Evolutionary conservation across 1,139 yeast genomes (phyloP).

Genomic region (Trichomonascaceae sp.): DNA sequence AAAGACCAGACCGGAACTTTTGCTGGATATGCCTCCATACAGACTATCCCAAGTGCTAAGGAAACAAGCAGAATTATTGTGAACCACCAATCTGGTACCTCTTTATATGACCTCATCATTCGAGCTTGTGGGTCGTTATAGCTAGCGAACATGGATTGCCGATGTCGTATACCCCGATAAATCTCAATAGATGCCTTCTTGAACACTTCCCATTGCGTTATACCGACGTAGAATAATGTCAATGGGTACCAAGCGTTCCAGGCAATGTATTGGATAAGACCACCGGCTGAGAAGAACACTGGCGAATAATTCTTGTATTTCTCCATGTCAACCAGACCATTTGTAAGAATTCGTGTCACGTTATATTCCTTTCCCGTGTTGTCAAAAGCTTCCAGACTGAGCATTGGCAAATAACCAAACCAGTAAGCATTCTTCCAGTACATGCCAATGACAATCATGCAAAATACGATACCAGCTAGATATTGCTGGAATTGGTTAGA

Average conservation of each 20-base stretch:
- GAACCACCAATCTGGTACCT: slow-evolving; percentile 64
- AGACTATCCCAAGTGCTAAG: slow-evolving; percentile 44
- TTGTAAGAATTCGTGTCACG: slow-evolving; percentile 37
- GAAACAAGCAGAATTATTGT: slow-evolving; percentile 41
- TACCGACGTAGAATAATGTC: slow-evolving; percentile 21
- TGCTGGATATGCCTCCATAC: slow-evolving; percentile 38
- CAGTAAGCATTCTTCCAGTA: slow-evolving; percentile 46
- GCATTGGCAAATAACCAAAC: slow-evolving; percentile 50
- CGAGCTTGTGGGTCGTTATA: slow-evolving; percentile 46
- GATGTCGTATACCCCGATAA: slow-evolving; percentile 3
- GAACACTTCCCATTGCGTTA: slow-evolving; percentile 21
- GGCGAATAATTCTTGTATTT: slow-evolving; percentile 37
- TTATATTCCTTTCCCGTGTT: slow-evolving; percentile 43
- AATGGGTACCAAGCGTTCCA: slow-evolving; percentile 53
- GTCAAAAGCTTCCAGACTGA: slow-evolving; percentile 42
- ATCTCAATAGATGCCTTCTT: slow-evolving; percentile 8
- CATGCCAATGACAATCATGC: slow-evolving; percentile 37
- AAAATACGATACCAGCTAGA: slow-evolving; percentile 39
- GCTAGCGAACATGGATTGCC: slow-evolving; percentile 3
- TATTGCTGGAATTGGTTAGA: slow-evolving; percentile 36
- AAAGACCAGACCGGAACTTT: slow-evolving; percentile 51
- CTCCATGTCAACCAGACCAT: slow-evolving; percentile 30
- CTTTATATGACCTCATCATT: slow-evolving; percentile 49
- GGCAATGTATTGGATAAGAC: slow-evolving; percentile 49
- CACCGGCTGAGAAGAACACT: slow-evolving; percentile 56